Conservation (phyloP, 768 basidiomycete genomes). For the Brasilioporus rufonigricans region DNA sequence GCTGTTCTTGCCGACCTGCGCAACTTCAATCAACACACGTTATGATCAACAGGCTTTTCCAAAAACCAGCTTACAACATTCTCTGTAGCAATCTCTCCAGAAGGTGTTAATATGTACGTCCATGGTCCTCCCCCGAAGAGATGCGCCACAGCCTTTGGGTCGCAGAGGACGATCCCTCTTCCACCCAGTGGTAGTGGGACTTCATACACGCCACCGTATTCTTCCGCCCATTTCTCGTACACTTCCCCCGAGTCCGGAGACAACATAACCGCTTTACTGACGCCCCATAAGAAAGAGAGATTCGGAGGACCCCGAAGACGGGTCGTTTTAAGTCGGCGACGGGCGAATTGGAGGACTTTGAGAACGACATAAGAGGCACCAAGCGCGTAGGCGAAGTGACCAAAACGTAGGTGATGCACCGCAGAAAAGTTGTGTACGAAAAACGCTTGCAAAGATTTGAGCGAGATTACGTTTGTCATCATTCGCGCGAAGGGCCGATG, state of each 20-base stretch:
- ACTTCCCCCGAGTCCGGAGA: conserved; percentile 30
- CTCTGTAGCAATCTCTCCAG: conserved; percentile 20
- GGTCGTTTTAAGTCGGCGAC: conserved; percentile 15
- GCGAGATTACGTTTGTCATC: neutral
- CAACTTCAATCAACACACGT: neutral
- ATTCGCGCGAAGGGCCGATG: too few species aligned
- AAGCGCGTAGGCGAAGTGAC: conserved; percentile 1
- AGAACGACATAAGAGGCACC: conserved; percentile 9
- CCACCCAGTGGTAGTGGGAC: conserved; percentile 39
- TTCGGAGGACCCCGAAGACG: conserved; percentile 20
- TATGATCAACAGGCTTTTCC: neutral
- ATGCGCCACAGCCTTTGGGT: conserved; percentile 51
- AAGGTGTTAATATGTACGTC: conserved; percentile 28
- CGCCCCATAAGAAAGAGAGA: conserved; percentile 18
- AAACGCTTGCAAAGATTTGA: conserved; percentile 3
- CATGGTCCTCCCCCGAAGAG: conserved; percentile 49
- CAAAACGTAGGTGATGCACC: neutral
- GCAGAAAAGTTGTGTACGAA: neutral
- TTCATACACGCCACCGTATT: conserved; percentile 47
- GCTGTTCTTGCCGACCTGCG: conserved; percentile 35
- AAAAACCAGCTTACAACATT: conserved; percentile 19
- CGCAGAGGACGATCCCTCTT: conserved; percentile 37
- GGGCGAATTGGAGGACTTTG: conserved; percentile 1
- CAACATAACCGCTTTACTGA: neutral
- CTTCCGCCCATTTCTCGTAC: conserved; percentile 45